These are phyloP conservation scores for Starmerella bombi DNA, from an alignment of 805 yeast species.

Conservation along the genomic window DNA sequence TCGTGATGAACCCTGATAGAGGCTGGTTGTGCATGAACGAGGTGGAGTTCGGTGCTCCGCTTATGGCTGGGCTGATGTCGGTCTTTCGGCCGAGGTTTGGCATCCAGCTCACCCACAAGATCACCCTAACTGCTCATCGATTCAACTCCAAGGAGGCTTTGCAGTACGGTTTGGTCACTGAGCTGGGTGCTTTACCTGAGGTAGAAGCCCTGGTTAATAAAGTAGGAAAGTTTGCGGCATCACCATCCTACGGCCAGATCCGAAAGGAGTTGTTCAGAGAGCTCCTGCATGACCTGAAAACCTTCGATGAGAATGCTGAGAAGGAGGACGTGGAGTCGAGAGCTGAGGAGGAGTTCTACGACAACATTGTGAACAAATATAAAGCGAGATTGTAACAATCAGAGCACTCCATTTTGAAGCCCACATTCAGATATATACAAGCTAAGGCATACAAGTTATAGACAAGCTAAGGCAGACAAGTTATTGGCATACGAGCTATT, in stretches of 20 bases:
- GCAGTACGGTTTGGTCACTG: constrained; percentile 48
- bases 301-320: constrained; percentile 14
- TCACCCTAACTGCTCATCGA: constrained; percentile 27
- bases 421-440: too few relatives aligned
- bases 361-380: constrained; percentile 7
- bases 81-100: constrained; percentile 27
- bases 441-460: too few relatives aligned
- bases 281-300: constrained; percentile 20
- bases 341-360: constrained; percentile 17
- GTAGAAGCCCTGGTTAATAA: constrained; percentile 24
- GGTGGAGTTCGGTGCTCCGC: constrained; percentile 30
- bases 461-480: too few relatives aligned
- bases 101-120: constrained; percentile 23
- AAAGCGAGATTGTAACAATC: constrained; percentile 15
- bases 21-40: constrained; percentile 32
- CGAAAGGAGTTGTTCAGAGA: constrained; percentile 24
- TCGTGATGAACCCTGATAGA: constrained; percentile 30
- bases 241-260: constrained; percentile 26
- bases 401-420: neutral
- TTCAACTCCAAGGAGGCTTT: constrained; percentile 59
- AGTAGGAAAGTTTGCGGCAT: constrained; percentile 19
- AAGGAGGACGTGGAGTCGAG: constrained; percentile 1
- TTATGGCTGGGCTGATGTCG: constrained; percentile 28
- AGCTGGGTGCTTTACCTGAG: constrained; percentile 27
- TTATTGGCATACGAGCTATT: too few relatives aligned